A percentile compares a stretch with the other conserved stretches of the same genome.
phyloP scores from a whole-genome alignment of 345 rosid species.

The Firmiana major region DNA sequence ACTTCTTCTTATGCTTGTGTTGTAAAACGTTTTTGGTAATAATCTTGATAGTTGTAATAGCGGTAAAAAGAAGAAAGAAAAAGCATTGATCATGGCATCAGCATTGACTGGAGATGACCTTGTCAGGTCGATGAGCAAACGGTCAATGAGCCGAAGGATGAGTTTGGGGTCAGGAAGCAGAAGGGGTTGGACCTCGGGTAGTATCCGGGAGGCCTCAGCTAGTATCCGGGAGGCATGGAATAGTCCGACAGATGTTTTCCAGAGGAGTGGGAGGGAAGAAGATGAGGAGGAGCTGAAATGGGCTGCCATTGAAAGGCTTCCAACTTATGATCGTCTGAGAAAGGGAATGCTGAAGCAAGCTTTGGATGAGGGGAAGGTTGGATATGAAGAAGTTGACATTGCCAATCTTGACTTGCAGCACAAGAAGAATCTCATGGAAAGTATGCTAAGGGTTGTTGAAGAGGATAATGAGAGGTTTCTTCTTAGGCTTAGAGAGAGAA shows the following conservation, averaged over 20 bases:
- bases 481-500: conserved; percentile 40
- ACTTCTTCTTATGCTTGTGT: neutral
- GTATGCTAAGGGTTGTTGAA: conserved; percentile 46
- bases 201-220: conserved; percentile 23
- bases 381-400: conserved; percentile 45
- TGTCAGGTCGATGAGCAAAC: conserved; percentile 24
- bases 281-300: conserved; percentile 56
- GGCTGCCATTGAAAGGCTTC: conserved; percentile 63
- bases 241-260: conserved; percentile 34
- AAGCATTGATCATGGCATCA: conserved; percentile 23
- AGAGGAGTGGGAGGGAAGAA: conserved; percentile 35
- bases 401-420: conserved; percentile 36
- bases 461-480: conserved; percentile 56
- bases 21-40: neutral
- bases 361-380: conserved; percentile 33
- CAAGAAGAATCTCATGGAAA: conserved; percentile 39
- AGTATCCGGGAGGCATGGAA: conserved; percentile 46
- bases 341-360: conserved; percentile 38
- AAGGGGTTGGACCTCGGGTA: conserved; percentile 9
- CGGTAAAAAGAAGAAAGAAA: neutral
- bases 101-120: conserved; percentile 32
- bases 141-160: conserved; percentile 31
- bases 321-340: conserved; percentile 47
- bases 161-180: conserved; percentile 33
- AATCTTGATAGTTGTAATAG: neutral